Evolutionary conservation across 257 asterid species (phyloP), one percentile per base, ranked within the genome.

Genomic region (Solanum virginianum): DNA sequence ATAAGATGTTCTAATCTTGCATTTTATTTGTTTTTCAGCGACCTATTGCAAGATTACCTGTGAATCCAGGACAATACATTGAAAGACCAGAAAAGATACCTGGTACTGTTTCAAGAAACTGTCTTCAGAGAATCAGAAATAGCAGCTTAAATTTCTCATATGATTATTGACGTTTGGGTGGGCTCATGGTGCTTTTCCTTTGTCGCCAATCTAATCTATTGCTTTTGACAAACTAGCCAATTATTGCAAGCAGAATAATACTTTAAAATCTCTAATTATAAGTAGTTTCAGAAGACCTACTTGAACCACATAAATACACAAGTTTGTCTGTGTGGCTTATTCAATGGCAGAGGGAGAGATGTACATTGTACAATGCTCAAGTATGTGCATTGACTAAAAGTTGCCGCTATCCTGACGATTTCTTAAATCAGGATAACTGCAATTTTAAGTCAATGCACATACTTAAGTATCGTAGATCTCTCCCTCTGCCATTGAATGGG

Each of bases 51-150:
- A 94, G 90, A 90, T 87, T 90, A 84, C 92, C 94, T 83, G 74
- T 89, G 85, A 88, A 88, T 77, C 90, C 90, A 7, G 97, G 98
- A 65, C 93, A 93, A 81, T 85, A 94, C 10, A 90, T 84, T 53
- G 96, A 92, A 75, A 90, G 92, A 90, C 88, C 86, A 80, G 93
- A 89, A 77, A 93, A 92, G 82, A 88, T 90, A 81, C 94, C 97
- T 89, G 98, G 98, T 94, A 68, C 79, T 85, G 88, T 85, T 86
- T 9, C 41, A 51, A 51, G 45, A 77, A 77, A 77, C 63, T 51
- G 1, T 36, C 41, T 26, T 77, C 65, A 57, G 6, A 20, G 43
- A 59, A 24, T 51, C 20, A 51, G 82, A 77, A 51, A 59, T 77
- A 51, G 39, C 16, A 26, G 63, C 63, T 26, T 51, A 53, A 51